A percentile compares a stretch with the other conserved stretches of the same genome.
These are phyloP conservation scores for Didymella keratinophila DNA, from an alignment of 2,329 filamentous ascomycete species.

Conservation along the genomic window DNA sequence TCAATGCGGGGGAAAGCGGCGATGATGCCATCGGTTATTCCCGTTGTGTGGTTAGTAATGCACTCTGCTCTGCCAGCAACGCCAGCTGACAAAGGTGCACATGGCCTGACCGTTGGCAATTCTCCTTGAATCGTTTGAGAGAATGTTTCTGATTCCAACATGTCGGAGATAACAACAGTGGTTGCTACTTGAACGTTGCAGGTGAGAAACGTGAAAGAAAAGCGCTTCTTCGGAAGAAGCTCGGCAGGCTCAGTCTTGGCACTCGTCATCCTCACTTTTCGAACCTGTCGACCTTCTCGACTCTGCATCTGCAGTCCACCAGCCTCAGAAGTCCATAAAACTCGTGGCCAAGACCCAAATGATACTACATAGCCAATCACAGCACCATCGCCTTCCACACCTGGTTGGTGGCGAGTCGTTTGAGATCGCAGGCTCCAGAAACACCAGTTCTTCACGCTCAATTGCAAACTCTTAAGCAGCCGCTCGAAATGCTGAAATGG, in stretches of 20 bases:
- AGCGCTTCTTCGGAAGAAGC: neutral
- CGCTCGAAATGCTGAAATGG: neutral
- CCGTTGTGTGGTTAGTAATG: slow-evolving; percentile 42
- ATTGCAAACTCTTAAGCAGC: neutral
- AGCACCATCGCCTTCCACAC: neutral
- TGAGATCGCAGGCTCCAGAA: neutral
- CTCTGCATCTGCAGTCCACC: neutral
- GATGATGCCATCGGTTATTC: slow-evolving; percentile 48
- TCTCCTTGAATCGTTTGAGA: neutral
- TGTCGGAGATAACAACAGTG: neutral
- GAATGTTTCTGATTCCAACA: neutral
- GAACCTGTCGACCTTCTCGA: neutral
- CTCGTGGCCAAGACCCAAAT: neutral
- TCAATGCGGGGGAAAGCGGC: slow-evolving; percentile 33
- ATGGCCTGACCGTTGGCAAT: slow-evolving; percentile 35
- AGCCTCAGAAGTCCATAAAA: neutral
- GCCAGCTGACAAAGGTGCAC: slow-evolving; percentile 35
- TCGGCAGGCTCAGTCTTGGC: slow-evolving; percentile 1
- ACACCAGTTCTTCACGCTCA: neutral
- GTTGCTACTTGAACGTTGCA: neutral
- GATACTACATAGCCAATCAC: neutral
- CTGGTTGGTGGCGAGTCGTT: neutral
- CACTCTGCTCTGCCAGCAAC: slow-evolving; percentile 25
- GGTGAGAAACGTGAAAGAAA: neutral
- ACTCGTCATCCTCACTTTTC: neutral